Base-by-base conservation (phyloP, 2,329 filamentous ascomycete genomes). In the Phyllosticta ampelicida region DNA sequence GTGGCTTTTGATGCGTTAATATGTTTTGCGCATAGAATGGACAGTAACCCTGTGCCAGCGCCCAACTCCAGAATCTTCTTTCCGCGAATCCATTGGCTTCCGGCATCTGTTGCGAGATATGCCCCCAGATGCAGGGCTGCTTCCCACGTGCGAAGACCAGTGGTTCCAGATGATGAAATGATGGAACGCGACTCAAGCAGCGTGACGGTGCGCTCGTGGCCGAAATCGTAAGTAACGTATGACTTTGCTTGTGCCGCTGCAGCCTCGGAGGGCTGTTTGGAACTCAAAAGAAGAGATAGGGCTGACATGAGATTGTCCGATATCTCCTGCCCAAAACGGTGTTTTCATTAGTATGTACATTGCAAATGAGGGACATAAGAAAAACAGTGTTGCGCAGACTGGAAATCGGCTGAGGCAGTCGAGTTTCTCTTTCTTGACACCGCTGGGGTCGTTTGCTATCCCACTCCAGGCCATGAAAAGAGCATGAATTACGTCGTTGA, bases 101-200 rank as follows among this genome's bases (percentile, higher is more conserved):
- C 80, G 10, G 65, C 53, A 4, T 71, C 61, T 29, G 70, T 70
- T 2, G 64, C 81, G 20, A 91, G 79, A 64, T 84, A 90, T 51
- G 84, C 79, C 1, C 86, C 86, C 0, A 92, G 76, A 63, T 90
- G 86, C 9, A 92, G 74, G 1, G 86, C 84, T 0, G 88, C 88
- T 69, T 92, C 89, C 89, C 88, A 94, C 0, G 89, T 92, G 30
- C 88, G 80, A 21, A 88, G 77, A 1, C 88, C 88, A 0, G 88
- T 92, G 0, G 86, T 90, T 1, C 87, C 86, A 0, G 78, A 79
- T 1, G 84, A 85, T 1, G 86, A 83, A 53, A 92, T 81, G 26
- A 91, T 77, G 28, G 80, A 79, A 2, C 83, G 81, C 29, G 84
- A 84, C 71, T 91, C 88, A 13, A 87, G 77, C 1, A 90, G 74